Base-by-base conservation (phyloP, 179 eudicot genomes). In the Drosera spatulata region DNA sequence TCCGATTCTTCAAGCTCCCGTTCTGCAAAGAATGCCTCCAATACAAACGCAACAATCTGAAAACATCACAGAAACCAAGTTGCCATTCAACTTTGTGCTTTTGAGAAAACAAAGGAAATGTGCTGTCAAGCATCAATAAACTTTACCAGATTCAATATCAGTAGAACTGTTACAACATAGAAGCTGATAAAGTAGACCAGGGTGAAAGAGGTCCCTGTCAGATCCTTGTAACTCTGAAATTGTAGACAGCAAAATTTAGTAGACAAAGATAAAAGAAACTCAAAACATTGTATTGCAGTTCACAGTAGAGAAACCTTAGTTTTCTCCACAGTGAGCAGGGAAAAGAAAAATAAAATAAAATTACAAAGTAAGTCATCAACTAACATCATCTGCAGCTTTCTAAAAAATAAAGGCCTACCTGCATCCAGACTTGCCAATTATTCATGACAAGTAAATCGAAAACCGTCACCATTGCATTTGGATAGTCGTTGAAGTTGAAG, bases 11-110 rank as follows among this genome's bases (percentile, higher is more conserved):
- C 99, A 37, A 89, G 65, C 66, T 93, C 99, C 80, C 79, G 53
- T 77, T 93, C 99, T 45, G 97, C 87, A 71, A 89, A 89, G 85
- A 89, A 93, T 50, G 99, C 99, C 79, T 93, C 99, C 77, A 93
- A 76, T 62, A 93, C 97, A 73, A 93, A 93, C 41, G 99, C 95
- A 52, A 86, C 80, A 53, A 93, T 82, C 97, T 91, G 88, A 71
- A 66, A 73, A 53, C 7, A 48, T 53, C 77, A 58, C 53, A 69
- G n/a, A 12, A 60, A 66, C 57, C 13, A 41, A 46, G 15, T 58
- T 55, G n/a, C 5, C 13, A 14, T 12, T 50, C n/a, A 7, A 50
- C 13, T 50, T 4, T 50, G 10, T 50, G n/a, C 11, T 10, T 7
- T 50, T 7, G 5, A 50, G n/a, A 7, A 10, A 10, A 10, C 13